Percentiles rank a stretch among this genome's conserved stretches.
phyloP scores from a whole-genome alignment of 1,139 yeast species.

The Pichia sp. region DNA sequence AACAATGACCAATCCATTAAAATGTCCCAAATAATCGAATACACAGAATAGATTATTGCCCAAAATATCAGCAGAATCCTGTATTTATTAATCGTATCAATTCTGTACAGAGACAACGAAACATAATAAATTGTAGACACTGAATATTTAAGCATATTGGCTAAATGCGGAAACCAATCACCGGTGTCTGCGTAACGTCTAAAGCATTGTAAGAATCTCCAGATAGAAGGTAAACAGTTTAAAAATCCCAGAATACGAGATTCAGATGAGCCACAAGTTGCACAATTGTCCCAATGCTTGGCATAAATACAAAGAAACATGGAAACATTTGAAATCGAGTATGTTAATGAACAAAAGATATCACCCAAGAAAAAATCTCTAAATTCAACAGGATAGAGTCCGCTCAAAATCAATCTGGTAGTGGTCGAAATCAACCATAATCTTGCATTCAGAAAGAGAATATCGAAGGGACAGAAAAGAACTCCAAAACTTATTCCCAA shows the following conservation, averaged over 20 bases:
- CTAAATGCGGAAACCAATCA: conserved; percentile 94
- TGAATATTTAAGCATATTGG: conserved; percentile 76
- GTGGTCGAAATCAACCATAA: conserved; percentile 68
- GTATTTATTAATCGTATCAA: conserved; percentile 36
- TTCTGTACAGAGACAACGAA: conserved; percentile 74
- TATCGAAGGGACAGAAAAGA: conserved; percentile 57
- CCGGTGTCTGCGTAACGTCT: conserved; percentile 91
- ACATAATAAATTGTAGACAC: conserved; percentile 62
- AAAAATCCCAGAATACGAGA: conserved; percentile 79
- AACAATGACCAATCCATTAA: conserved; percentile 93
- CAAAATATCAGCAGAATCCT: conserved; percentile 60
- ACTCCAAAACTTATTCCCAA: conserved; percentile 44
- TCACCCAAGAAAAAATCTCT: conserved; percentile 92
- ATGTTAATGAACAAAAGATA: conserved; percentile 78
- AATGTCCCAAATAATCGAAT: conserved; percentile 77
- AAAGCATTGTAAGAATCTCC: conserved; percentile 86
- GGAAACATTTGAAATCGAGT: conserved; percentile 77
- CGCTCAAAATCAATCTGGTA: conserved; percentile 70
- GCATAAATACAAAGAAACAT: conserved; percentile 80
- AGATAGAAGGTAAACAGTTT: conserved; percentile 75
- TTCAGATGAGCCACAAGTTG: conserved; percentile 67
- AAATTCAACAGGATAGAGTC: conserved; percentile 90
- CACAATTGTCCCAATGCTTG: conserved; percentile 53
- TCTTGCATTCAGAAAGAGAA: conserved; percentile 46
- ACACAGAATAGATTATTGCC: conserved; percentile 66